phyloP scores from a whole-genome alignment of 1,284 basidiomycete species.

The Trichosporon inkin region DNA sequence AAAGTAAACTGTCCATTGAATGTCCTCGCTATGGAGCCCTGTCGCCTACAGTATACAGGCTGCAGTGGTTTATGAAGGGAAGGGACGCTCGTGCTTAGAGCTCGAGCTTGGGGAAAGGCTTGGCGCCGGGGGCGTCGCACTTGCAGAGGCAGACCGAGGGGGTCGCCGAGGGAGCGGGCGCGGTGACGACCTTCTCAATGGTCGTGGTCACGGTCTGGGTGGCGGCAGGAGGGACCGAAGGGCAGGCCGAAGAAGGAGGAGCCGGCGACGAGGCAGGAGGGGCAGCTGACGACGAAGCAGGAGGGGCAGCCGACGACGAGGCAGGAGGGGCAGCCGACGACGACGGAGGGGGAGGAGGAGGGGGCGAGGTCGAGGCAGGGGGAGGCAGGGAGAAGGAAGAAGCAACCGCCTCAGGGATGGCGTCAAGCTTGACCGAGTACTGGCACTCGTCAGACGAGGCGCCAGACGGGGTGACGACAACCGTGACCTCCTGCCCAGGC shows the following conservation, averaged over 20 bases:
- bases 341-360: not conserved
- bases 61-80: too few species aligned
- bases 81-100: conserved; percentile 6
- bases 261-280: not conserved
- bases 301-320: not conserved
- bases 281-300: not conserved
- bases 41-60: too few species aligned
- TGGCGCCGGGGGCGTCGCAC: conserved; percentile 12
- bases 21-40: too few species aligned
- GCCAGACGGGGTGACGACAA: conserved; percentile 12
- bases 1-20: too few species aligned
- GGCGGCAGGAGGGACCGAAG: not conserved
- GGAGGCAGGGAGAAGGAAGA: not conserved
- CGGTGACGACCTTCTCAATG: conserved; percentile 4
- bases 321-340: not conserved
- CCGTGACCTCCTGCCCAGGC: conserved; percentile 5
- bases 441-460: conserved; percentile 12
- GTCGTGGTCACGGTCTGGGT: conserved; percentile 22
- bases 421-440: conserved; percentile 9
- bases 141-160: conserved; percentile 12
- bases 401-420: not conserved
- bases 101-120: conserved; percentile 17
- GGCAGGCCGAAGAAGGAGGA: not conserved
- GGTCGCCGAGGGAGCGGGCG: not conserved
- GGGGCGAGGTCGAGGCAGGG: not conserved